phyloP scores from a whole-genome alignment of 352 stramenopile genomes.

The Pythium utonaiense region DNA sequence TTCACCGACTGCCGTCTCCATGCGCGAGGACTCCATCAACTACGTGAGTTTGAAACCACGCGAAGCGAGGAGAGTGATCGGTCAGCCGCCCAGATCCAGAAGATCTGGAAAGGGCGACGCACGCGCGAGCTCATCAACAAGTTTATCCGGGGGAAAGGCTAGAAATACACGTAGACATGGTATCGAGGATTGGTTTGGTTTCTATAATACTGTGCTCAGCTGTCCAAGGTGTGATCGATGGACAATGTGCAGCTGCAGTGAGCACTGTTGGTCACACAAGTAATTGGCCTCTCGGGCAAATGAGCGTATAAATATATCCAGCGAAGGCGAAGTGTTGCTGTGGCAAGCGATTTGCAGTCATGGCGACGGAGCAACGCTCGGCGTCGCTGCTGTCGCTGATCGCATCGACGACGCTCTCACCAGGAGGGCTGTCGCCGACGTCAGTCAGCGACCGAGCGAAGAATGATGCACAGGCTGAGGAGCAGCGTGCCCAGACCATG shows the following conservation, averaged over 20 bases:
- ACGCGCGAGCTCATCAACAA: constrained; percentile 49
- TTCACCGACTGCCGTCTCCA: constrained; percentile 46
- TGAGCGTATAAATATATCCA: no score
- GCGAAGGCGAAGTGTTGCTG: no score
- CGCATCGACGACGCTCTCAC: constrained; percentile 25
- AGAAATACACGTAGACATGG: no score
- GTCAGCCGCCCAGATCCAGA: constrained; percentile 45
- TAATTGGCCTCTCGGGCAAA: no score
- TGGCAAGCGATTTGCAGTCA: background rate
- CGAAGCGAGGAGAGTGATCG: constrained; percentile 29
- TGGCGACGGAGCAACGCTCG: constrained; percentile 18
- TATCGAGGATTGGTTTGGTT: no score
- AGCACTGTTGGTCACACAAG: no score
- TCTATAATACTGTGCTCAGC: no score
- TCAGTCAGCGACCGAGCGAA: constrained; percentile 5
- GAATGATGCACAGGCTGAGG: constrained; percentile 24
- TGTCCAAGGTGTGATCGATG: no score
- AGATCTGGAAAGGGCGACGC: constrained; percentile 47
- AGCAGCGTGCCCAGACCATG: constrained; percentile 58
- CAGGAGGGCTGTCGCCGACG: constrained; percentile 11
- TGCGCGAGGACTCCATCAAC: constrained; percentile 29
- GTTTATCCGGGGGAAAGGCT: constrained; percentile 29
- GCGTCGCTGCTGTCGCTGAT: constrained; percentile 35
- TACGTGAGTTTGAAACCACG: constrained; percentile 41
- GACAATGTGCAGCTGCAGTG: no score